Conservation (phyloP, 2,329 filamentous ascomycete species). For the Cladosporium sp. region DNA sequence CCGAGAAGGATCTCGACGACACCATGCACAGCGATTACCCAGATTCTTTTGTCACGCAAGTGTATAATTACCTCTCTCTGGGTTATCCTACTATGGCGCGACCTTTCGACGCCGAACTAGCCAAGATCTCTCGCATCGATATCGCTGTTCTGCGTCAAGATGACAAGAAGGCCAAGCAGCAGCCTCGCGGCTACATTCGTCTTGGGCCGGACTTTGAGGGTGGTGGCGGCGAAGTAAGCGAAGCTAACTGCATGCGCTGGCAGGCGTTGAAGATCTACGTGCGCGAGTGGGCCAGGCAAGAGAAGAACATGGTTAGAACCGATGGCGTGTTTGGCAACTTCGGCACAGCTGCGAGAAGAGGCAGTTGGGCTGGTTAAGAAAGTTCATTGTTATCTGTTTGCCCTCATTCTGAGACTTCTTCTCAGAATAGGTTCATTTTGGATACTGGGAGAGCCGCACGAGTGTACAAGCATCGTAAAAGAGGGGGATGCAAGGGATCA, state of each 20-base stretch:
- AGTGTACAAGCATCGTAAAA: background rate
- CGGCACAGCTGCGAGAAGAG: slow-evolving; percentile 44
- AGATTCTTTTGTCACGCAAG: slow-evolving; percentile 84
- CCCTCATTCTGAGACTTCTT: no score
- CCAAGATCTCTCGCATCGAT: slow-evolving; percentile 70
- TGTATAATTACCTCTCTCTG: slow-evolving; percentile 93
- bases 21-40: slow-evolving; percentile 63
- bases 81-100: slow-evolving; percentile 85
- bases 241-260: slow-evolving; percentile 68
- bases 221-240: slow-evolving; percentile 40
- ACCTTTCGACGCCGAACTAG: slow-evolving; percentile 78
- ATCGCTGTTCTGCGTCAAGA: slow-evolving; percentile 66
- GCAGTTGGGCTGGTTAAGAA: slow-evolving; percentile 40
- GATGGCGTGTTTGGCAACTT: slow-evolving; percentile 32
- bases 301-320: slow-evolving; percentile 60
- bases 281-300: slow-evolving; percentile 82
- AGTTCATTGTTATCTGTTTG: background rate
- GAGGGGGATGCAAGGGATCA: background rate
- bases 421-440: background rate
- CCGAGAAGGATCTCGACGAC: slow-evolving; percentile 38
- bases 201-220: slow-evolving; percentile 44
- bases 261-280: slow-evolving; percentile 79
- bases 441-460: background rate
- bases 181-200: slow-evolving; percentile 67
- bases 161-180: slow-evolving; percentile 57